These are phyloP conservation scores for Blastobotrys petasosporus DNA, from an alignment of 1,139 yeast genomes.

Conservation along the genomic window DNA sequence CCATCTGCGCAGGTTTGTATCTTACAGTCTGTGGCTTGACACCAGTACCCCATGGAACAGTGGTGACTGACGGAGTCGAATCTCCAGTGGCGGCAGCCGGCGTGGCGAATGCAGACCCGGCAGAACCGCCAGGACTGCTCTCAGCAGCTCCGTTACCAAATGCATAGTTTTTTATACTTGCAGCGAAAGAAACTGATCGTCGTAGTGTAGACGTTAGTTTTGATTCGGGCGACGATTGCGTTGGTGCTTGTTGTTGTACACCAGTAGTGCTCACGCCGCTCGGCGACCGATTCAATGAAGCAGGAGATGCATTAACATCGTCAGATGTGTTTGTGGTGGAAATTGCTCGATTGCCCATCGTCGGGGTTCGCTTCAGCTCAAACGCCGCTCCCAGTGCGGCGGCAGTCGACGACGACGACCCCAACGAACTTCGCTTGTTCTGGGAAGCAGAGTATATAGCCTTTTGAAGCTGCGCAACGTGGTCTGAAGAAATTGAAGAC, in stretches of 20 bases:
- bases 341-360: no score
- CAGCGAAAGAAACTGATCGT: slow-evolving; percentile 36
- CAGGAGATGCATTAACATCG: no score
- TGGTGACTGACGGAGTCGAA: slow-evolving; percentile 23
- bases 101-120: slow-evolving; percentile 9
- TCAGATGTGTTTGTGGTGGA: no score
- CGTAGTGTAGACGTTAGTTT: slow-evolving; percentile 26
- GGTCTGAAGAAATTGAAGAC: slow-evolving; percentile 36
- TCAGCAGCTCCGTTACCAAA: slow-evolving; percentile 20
- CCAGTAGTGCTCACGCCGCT: no score
- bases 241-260: neutral
- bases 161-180: slow-evolving; percentile 31
- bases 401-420: no score
- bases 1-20: slow-evolving; percentile 19
- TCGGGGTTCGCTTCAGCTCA: no score
- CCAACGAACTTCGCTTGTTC: no score
- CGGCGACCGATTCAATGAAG: no score
- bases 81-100: slow-evolving; percentile 13
- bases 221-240: slow-evolving; percentile 14
- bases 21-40: slow-evolving; percentile 30
- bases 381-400: no score
- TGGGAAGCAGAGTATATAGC: no score
- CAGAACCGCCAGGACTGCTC: slow-evolving; percentile 8
- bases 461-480: no score
- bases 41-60: slow-evolving; percentile 30